Conservation (phyloP, 2,329 filamentous ascomycete genomes). For the Trichoderma endophyticum region DNA sequence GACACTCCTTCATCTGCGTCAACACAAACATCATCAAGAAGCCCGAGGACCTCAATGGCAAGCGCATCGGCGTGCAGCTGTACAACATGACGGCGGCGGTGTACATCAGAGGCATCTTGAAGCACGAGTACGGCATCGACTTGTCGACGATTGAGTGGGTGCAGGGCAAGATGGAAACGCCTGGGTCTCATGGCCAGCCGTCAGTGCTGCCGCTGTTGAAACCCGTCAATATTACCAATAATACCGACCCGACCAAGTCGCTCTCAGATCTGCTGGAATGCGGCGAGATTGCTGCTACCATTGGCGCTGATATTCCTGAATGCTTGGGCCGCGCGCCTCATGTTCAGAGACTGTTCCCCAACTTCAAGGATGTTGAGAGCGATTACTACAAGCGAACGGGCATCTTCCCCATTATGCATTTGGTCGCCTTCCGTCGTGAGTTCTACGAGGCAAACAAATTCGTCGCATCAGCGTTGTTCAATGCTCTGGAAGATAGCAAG, state of each 20-base stretch:
- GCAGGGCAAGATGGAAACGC: conserved; percentile 13
- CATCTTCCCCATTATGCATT: conserved; percentile 12
- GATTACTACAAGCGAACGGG: conserved; percentile 2
- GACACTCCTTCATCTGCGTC: conserved; percentile 13
- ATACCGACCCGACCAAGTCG: background rate
- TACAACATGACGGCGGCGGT: conserved; percentile 13
- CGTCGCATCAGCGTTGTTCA: conserved; percentile 6
- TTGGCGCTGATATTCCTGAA: conserved; percentile 1
- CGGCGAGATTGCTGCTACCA: background rate
- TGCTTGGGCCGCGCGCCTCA: background rate
- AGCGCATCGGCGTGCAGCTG: conserved; percentile 14
- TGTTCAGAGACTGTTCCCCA: conserved; percentile 1
- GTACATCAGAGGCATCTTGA: background rate
- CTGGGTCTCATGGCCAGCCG: conserved; percentile 2
- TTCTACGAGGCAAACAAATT: conserved; percentile 1
- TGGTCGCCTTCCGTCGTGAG: background rate
- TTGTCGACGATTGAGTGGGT: conserved; percentile 11
- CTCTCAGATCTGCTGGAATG: background rate
- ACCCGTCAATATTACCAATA: conserved; percentile 4
- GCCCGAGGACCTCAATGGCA: conserved; percentile 11
- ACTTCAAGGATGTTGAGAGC: conserved; percentile 12
- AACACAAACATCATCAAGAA: conserved; percentile 5
- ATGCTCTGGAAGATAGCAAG: background rate
- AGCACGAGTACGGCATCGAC: conserved; percentile 5
- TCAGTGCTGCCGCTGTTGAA: conserved; percentile 2